Evolutionary conservation across 495 filamentous ascomycete genomes (phyloP).

Genomic region (Aspergillus diversus): DNA sequence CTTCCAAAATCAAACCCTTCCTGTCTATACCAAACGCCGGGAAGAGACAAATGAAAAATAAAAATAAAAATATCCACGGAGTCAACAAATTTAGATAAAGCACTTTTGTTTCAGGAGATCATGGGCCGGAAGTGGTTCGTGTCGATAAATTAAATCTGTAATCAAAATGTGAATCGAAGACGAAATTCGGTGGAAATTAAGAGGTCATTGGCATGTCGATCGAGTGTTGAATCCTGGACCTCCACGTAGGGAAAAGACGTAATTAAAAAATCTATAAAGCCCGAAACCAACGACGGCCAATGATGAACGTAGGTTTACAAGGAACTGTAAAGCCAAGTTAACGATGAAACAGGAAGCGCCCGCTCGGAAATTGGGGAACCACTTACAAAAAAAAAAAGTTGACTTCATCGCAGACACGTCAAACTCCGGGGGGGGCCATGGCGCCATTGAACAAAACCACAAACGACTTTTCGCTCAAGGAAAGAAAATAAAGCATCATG

Average conservation of each 20-base stretch:
- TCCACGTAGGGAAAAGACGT: slow-evolving; percentile 22
- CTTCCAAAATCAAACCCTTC: slow-evolving; percentile 43
- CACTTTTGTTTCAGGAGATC: slow-evolving; percentile 37
- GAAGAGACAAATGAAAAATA: slow-evolving; percentile 27
- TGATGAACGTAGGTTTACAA: slow-evolving; percentile 44
- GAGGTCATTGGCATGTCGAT: slow-evolving; percentile 20
- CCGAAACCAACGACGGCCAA: slow-evolving; percentile 28
- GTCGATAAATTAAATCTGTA: slow-evolving; percentile 28
- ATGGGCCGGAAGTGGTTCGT: slow-evolving; percentile 35
- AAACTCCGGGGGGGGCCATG: slow-evolving; percentile 34
- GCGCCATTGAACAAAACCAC: slow-evolving; percentile 34
- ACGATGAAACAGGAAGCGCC: slow-evolving; percentile 24
- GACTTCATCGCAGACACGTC: slow-evolving; percentile 37
- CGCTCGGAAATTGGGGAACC: slow-evolving; percentile 9
- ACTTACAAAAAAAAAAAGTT: slow-evolving; percentile 37
- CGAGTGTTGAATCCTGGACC: slow-evolving; percentile 18
- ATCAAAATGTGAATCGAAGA: slow-evolving; percentile 3
- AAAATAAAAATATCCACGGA: slow-evolving; percentile 25
- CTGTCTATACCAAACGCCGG: slow-evolving; percentile 52
- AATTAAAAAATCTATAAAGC: slow-evolving; percentile 47
- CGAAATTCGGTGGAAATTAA: slow-evolving; percentile 19
- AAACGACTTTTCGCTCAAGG: slow-evolving; percentile 32
- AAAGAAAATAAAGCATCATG: slow-evolving; percentile 30
- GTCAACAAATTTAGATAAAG: slow-evolving; percentile 28
- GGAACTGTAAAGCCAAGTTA: slow-evolving; percentile 32